Conservation (phyloP, 345 rosid species). For the Lepidium aucheri region DNA sequence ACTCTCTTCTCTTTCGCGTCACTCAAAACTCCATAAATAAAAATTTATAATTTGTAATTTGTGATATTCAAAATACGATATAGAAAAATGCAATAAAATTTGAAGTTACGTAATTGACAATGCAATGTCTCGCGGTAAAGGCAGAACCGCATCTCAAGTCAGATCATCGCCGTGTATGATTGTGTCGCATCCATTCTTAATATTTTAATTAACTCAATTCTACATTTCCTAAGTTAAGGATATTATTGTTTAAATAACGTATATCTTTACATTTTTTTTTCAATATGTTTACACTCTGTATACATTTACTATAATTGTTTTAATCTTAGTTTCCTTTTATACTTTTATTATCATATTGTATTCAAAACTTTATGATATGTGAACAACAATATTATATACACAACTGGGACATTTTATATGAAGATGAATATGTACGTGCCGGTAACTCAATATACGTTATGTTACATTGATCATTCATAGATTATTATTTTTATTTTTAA, state of each 20-base stretch:
- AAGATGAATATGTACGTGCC: slow-evolving; percentile 1
- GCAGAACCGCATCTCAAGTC: slow-evolving; percentile 13
- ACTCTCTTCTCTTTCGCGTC: neutral
- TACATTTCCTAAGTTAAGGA: neutral
- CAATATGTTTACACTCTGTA: neutral
- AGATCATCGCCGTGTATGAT: slow-evolving; percentile 1
- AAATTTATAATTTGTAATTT: neutral
- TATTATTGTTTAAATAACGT: neutral
- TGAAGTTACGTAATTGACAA: slow-evolving; percentile 5
- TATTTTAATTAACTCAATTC: neutral
- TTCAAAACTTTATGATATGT: neutral
- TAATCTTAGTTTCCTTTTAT: neutral
- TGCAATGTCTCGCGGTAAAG: slow-evolving; percentile 14
- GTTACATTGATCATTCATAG: no score
- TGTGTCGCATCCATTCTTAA: slow-evolving; percentile 6
- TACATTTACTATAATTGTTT: neutral
- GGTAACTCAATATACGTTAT: neutral
- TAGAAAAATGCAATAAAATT: neutral
- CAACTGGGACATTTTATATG: neutral
- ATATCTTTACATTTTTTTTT: no score
- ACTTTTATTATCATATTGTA: neutral
- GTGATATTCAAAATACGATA: neutral
- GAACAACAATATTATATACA: neutral
- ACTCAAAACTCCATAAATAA: neutral
- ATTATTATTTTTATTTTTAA: no score